phyloP scores from a whole-genome alignment of 139 green algal genomes.

The Chlorella sorokiniana region DNA sequence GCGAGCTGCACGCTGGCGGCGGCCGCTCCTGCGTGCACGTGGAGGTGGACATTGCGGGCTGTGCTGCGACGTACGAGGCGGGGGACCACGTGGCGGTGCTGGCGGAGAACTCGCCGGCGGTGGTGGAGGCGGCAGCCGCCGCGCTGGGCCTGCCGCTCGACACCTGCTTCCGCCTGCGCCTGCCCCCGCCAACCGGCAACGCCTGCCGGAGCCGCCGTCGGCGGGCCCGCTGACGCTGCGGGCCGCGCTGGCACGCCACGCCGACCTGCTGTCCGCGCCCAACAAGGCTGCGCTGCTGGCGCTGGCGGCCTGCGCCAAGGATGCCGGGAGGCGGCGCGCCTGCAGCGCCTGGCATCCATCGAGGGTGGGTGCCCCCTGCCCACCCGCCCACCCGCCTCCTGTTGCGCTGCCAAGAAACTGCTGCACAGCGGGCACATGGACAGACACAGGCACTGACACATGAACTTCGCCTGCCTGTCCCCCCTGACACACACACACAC shows the following conservation, averaged over 20 bases:
- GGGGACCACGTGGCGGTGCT: slow-evolving; percentile 94
- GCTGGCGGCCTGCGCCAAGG: slow-evolving; percentile 74
- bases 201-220: slow-evolving; percentile 5
- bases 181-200: slow-evolving; percentile 41
- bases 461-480: neutral
- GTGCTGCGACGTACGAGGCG: slow-evolving; percentile 33
- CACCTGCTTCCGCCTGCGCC: slow-evolving; percentile 32
- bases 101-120: slow-evolving; percentile 71
- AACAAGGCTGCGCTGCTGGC: slow-evolving; percentile 75
- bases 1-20: slow-evolving; percentile 85
- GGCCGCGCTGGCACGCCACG: slow-evolving; percentile 71
- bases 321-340: slow-evolving; percentile 54
- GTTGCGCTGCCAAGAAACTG: neutral
- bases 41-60: slow-evolving; percentile 81
- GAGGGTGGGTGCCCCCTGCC: slow-evolving; percentile 42
- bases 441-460: too few relatives aligned
- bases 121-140: slow-evolving; percentile 71
- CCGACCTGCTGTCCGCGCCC: slow-evolving; percentile 80
- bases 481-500: neutral
- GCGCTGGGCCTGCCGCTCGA: slow-evolving; percentile 57
- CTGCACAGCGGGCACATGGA: too few relatives aligned
- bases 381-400: neutral
- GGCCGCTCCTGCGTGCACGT: slow-evolving; percentile 93
- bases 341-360: slow-evolving; percentile 64
- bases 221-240: slow-evolving; percentile 68